phyloP scores from a whole-genome alignment of 106 monocot species.

The Xerophyta viscosa region DNA sequence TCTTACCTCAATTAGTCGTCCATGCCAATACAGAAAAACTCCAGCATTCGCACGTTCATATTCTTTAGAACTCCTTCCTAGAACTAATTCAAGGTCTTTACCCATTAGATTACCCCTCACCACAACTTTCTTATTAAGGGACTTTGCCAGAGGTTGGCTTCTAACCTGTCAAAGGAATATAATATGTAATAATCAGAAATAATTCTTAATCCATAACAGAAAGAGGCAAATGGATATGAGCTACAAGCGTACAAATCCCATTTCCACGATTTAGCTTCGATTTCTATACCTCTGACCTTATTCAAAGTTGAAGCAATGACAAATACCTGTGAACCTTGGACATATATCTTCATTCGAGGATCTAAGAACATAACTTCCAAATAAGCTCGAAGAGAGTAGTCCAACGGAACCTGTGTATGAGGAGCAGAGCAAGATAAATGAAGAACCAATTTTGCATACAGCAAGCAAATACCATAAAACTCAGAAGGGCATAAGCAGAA shows the following conservation, averaged over 20 bases:
- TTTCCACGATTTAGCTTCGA: no score
- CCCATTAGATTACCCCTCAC: slow-evolving; percentile 42
- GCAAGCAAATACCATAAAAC: background rate
- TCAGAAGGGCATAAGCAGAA: no score
- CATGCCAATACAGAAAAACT: slow-evolving; percentile 85
- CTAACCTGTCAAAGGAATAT: slow-evolving; percentile 34
- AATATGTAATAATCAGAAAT: background rate
- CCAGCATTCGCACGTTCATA: slow-evolving; percentile 60
- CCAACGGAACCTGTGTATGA: slow-evolving; percentile 52
- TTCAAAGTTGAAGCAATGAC: background rate
- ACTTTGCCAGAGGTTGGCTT: slow-evolving; percentile 48
- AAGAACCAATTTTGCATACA: background rate
- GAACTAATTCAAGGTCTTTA: slow-evolving; percentile 32
- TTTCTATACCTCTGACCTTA: background rate
- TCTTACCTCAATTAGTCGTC: slow-evolving; percentile 75
- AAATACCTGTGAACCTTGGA: slow-evolving; percentile 66
- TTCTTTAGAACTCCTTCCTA: slow-evolving; percentile 57
- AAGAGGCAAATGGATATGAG: no score
- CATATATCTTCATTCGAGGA: slow-evolving; percentile 62
- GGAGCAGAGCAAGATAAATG: background rate
- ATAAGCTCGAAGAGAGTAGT: slow-evolving; percentile 73
- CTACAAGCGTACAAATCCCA: no score
- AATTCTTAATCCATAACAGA: background rate
- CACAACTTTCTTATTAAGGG: slow-evolving; percentile 35
- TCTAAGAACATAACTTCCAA: slow-evolving; percentile 73